These are phyloP conservation scores for Thielaviopsis cerberus DNA, from an alignment of 2,329 filamentous ascomycete genomes.

Conservation along the genomic window DNA sequence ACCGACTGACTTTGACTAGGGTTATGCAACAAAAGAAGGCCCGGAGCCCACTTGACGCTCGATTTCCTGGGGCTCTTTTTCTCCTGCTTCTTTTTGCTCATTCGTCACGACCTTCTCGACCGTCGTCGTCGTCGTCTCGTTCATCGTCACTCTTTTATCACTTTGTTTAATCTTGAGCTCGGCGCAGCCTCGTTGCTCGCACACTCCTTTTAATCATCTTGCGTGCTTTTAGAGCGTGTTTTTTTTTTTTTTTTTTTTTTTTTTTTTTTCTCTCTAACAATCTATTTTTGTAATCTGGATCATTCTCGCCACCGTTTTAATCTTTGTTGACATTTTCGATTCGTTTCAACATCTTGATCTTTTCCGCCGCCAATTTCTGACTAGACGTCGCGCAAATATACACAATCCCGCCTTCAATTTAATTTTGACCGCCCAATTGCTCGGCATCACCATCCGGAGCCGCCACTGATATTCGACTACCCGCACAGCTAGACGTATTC, in stretches of 20 bases:
- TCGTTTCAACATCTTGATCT: background rate
- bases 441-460: background rate
- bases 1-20: background rate
- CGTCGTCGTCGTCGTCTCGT: background rate
- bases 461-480: background rate
- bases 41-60: background rate
- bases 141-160: background rate
- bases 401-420: background rate
- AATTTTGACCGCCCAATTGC: background rate
- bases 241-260: background rate
- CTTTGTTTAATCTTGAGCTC: background rate
- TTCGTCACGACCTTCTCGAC: background rate
- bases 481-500: background rate
- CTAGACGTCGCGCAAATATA: background rate
- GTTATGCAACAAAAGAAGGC: background rate
- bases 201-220: background rate
- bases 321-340: background rate
- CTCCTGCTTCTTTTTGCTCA: background rate
- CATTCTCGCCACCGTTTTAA: background rate
- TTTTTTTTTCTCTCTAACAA: background rate
- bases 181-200: background rate
- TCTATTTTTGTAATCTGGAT: background rate
- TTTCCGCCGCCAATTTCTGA: background rate
- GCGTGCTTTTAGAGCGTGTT: too few species aligned
- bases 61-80: background rate